Conservation (phyloP, 345 rosid species). For the Gossypium raimondii region DNA sequence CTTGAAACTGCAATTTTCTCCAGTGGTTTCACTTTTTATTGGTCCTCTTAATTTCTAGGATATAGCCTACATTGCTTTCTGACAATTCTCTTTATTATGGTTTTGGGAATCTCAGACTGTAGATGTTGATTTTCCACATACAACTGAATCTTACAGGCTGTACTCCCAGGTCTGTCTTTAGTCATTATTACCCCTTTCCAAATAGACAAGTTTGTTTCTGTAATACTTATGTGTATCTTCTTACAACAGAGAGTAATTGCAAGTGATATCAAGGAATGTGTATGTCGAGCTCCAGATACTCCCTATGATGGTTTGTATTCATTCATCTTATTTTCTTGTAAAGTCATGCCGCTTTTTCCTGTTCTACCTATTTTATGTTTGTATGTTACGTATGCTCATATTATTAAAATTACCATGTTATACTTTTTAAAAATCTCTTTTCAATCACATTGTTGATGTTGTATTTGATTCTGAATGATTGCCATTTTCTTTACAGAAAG, state of each 20-base stretch:
- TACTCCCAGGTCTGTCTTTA: conserved; percentile 71
- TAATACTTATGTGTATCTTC: conserved; percentile 24
- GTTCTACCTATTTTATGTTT: background rate
- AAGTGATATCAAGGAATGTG: conserved; percentile 94
- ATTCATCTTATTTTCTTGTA: background rate
- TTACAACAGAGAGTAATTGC: conserved; percentile 78
- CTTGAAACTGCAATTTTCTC: background rate
- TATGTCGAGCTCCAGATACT: conserved; percentile 96
- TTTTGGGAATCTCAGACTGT: conserved; percentile 47
- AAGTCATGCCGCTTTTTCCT: background rate
- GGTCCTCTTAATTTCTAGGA: background rate
- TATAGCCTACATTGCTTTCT: conserved; percentile 4
- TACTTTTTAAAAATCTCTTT: background rate
- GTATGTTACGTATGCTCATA: background rate
- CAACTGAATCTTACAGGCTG: conserved; percentile 88
- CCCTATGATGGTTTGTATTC: conserved; percentile 76
- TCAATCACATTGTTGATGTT: background rate
- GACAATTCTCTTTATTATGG: background rate
- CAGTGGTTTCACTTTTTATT: background rate
- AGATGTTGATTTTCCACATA: conserved; percentile 72
- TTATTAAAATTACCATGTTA: background rate
- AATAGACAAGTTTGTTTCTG: background rate
- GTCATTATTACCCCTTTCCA: conserved; percentile 12
- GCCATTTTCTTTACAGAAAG: conserved; percentile 46
- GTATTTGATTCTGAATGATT: background rate